A percentile compares a stretch with the other conserved stretches of the same genome.
phyloP scores from a whole-genome alignment of 108 stramenopile species.

The Cyclotella choctawhatcheeana region DNA sequence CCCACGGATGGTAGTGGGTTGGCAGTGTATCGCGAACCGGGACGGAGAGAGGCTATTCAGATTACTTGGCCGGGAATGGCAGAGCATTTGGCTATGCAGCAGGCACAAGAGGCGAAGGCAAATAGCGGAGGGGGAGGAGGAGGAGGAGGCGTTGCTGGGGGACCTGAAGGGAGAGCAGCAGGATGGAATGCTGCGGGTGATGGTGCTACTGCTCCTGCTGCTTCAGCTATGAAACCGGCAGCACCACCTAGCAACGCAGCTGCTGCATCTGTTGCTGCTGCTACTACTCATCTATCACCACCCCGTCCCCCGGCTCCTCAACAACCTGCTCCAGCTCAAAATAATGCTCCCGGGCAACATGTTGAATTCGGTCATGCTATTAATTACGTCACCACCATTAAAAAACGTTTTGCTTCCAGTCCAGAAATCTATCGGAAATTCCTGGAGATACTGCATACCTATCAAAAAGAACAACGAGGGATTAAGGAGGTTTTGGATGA shows the following conservation, averaged over 20 bases:
- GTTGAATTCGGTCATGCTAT: slow-evolving; percentile 99
- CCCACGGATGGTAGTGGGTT: slow-evolving; percentile 76
- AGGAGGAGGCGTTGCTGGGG: slow-evolving; percentile 17
- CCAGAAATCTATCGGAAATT: slow-evolving; percentile 97
- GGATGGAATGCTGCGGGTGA: background rate
- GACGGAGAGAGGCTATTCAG: slow-evolving; percentile 63
- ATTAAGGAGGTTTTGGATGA: slow-evolving; percentile 97
- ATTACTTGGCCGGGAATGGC: slow-evolving; percentile 45
- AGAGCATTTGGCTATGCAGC: slow-evolving; percentile 22
- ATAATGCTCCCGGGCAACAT: slow-evolving; percentile 46
- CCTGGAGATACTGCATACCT: slow-evolving; percentile 98
- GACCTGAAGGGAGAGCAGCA: no score
- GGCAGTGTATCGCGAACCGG: slow-evolving; percentile 84
- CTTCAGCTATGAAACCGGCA: background rate
- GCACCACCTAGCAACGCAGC: background rate
- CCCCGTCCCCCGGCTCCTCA: background rate
- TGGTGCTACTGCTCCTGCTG: background rate
- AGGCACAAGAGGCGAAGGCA: slow-evolving; percentile 21
- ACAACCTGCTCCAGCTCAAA: slow-evolving; percentile 29
- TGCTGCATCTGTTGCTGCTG: background rate
- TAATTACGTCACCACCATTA: slow-evolving; percentile 97
- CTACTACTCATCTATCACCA: background rate
- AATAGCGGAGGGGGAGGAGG: slow-evolving; percentile 7
- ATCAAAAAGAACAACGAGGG: slow-evolving; percentile 98
- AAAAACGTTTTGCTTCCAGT: slow-evolving; percentile 93